Base-by-base conservation (phyloP, 371 early-diverging fungal genomes). In the Haplosporangium sp. region DNA sequence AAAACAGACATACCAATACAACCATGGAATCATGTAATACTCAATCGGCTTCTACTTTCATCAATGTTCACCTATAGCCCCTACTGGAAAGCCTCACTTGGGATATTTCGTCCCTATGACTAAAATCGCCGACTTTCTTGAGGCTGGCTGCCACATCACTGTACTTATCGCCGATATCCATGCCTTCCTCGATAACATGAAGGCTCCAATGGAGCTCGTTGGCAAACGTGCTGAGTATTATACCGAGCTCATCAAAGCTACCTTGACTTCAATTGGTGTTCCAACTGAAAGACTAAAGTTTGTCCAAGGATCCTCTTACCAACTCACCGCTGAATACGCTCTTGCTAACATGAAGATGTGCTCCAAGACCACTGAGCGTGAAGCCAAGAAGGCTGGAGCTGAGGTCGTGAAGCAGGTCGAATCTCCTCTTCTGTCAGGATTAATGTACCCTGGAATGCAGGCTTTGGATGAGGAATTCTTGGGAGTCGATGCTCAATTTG, bases 331-430 rank as follows among this genome's bases (percentile, higher is more conserved):
- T 50, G 92, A 97, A 85, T 99, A 98, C 87, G 90, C 92, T 45
- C 92, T 99, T 89, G 99, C 99, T 84, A 93, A 94, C 86, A 97
- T 97, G 88, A 93, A 93, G 73, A 88, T 99, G 42, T 87, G 93
- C 64, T 94, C 98, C 35, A 84, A 92, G 62, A 93, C 97, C 1
- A 96, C 97, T 4, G 97, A 96, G 82, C 97, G 95, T 77, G 99
- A 99, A 86, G 97, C 99, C 67, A 97, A 97, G 79, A 98, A 97
- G 87, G 99, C 99, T n/a, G 99, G 99, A 74, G 93, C 99, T 42
- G 97, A 99, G 83, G 99, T 99, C 8, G 99, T 99, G 60, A 99
- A 99, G 89, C 99, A 99, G 88, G 96, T 97, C n/a, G 94, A 92
- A 11, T 91, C 94, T n/a, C 96, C 99, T 34, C 85, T 95, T 40